Evolutionary conservation across 257 asterid genomes (phyloP), one percentile per base, ranked within the genome.

Genomic region (Nicotiana benthamiana): DNA sequence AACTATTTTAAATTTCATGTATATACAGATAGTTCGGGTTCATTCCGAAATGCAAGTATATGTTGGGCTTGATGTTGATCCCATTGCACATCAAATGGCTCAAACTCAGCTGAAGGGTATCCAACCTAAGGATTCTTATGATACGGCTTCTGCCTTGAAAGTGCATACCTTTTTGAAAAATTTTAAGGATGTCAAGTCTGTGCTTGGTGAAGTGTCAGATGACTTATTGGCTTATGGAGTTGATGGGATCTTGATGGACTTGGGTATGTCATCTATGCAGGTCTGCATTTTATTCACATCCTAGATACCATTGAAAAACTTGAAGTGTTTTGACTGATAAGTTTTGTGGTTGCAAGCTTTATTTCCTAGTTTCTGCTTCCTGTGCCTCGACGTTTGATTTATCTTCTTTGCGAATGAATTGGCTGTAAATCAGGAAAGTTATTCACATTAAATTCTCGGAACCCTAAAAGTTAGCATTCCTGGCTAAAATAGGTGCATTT

Each of bases 181-280:
- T 83, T 95, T 87, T 80, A 91, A 79, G 84, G 82, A 83, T 79
- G 85, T 90, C 59, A 90, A 89, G 83, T 56, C 86, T 24, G 92
- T 88, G 74, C 93, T 93, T 79, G 83, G 80, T 61, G 96, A 86
- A 51, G 83, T 92, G 80, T 89, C 85, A 40, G 91, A 84, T 66
- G 81, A 85, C 66, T 79, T 65, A 64, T 36, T 82, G 67, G 87
- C 78, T 79, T 53, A 82, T 88, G 94, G 95, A 51, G 89, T 93
- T 84, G 77, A 90, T 79, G 99, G 98, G 86, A 91, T 95, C 77
- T 82, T 95, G 81, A 91, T 95, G 98, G 99, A 95, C 89, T 87
- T 95, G 88, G 99, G 99, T 75, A 93, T 95, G 98, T 95, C 99
- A 74, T 95, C 99, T 78, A 95, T 95, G 99, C 99, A 95, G 98